A percentile compares a stretch with the other conserved stretches of the same genome.
phyloP scores from a whole-genome alignment of 169 alveolate species.

The Theileria sp. region DNA sequence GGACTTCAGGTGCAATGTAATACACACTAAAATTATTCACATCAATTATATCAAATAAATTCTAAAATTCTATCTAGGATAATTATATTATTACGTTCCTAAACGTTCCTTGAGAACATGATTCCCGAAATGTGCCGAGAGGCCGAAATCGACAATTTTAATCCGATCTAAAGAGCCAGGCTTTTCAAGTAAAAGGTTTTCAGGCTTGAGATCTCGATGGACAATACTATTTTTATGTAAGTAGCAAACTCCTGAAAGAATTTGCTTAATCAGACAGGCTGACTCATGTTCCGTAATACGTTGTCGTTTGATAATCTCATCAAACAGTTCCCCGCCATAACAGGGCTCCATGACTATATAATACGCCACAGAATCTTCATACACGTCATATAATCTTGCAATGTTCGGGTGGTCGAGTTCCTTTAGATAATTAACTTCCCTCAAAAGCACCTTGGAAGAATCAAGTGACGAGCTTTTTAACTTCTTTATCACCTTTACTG shows the following conservation, averaged over 20 bases:
- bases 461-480: slow-evolving; percentile 24
- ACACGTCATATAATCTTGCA: slow-evolving; percentile 88
- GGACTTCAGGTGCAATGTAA: slow-evolving; percentile 87
- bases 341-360: slow-evolving; percentile 88
- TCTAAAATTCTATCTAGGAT: too few species aligned
- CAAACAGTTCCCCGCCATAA: slow-evolving; percentile 92
- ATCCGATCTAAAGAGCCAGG: slow-evolving; percentile 46
- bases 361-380: slow-evolving; percentile 82
- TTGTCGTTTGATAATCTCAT: slow-evolving; percentile 83
- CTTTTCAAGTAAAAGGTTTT: slow-evolving; percentile 85
- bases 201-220: slow-evolving; percentile 99
- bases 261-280: slow-evolving; percentile 87
- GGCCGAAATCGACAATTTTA: slow-evolving; percentile 89
- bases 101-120: slow-evolving; percentile 75
- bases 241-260: slow-evolving; percentile 88
- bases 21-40: slow-evolving; percentile 48
- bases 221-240: slow-evolving; percentile 91
- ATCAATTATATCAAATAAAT: neutral
- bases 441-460: slow-evolving; percentile 24
- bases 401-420: slow-evolving; percentile 94
- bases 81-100: slow-evolving; percentile 78
- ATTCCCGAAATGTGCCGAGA: slow-evolving; percentile 73
- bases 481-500: slow-evolving; percentile 84
- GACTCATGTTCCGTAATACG: slow-evolving; percentile 87
- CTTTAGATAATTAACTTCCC: slow-evolving; percentile 87